These are phyloP conservation scores for Luffa acutangula DNA, from an alignment of 306 rosid species.

Conservation along the genomic window DNA sequence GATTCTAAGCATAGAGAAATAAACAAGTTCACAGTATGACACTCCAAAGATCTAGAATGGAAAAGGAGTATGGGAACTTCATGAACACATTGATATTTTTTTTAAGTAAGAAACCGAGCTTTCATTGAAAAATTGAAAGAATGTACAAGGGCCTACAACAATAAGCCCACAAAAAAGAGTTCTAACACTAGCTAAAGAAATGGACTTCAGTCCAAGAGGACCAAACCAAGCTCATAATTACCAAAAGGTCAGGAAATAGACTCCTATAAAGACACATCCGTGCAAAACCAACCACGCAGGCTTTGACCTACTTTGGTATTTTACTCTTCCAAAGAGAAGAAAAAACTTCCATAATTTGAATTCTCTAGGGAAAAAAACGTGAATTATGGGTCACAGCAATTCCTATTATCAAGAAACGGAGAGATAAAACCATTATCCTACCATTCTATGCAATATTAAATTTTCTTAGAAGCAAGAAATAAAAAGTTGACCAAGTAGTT, in stretches of 20 bases:
- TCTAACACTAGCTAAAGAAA: too few species aligned
- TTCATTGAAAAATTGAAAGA: too few species aligned
- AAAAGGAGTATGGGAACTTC: not conserved
- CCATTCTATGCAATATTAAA: too few species aligned
- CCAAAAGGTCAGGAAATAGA: too few species aligned
- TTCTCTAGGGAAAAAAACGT: not conserved
- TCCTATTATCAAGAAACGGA: not conserved
- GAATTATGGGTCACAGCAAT: not conserved
- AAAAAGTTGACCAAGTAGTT: not conserved
- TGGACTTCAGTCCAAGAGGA: too few species aligned
- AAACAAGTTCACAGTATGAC: not conserved
- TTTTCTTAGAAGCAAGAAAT: not conserved
- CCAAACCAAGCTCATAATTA: too few species aligned
- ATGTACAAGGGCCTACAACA: too few species aligned
- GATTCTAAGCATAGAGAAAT: not conserved
- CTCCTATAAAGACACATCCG: too few species aligned
- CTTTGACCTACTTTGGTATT: too few species aligned
- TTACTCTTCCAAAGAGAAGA: too few species aligned
- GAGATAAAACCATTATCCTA: not conserved
- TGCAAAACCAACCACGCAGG: too few species aligned
- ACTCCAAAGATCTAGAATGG: not conserved
- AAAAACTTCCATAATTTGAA: not conserved
- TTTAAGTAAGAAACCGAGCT: not conserved
- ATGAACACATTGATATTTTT: not conserved
- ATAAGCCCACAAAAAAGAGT: too few species aligned